These are phyloP conservation scores for Cylindrotheca closterium DNA, from an alignment of 108 stramenopile genomes.

Conservation along the genomic window DNA sequence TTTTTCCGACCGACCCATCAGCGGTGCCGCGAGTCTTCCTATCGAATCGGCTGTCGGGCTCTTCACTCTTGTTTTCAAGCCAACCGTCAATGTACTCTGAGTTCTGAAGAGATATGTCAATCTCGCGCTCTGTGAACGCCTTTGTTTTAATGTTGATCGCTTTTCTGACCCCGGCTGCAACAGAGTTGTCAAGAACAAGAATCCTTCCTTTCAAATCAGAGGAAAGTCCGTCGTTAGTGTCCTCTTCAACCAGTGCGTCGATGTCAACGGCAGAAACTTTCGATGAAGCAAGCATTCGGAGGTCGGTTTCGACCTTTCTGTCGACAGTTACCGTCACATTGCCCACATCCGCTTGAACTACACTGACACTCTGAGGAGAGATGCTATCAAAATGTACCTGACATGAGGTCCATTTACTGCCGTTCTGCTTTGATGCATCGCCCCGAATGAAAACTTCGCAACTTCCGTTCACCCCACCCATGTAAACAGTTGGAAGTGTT, in stretches of 20 bases:
- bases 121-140: constrained; percentile 14
- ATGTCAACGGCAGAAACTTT: constrained; percentile 14
- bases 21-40: constrained; percentile 35
- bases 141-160: constrained; percentile 9
- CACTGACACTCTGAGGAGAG: constrained; percentile 66
- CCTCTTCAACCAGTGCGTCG: constrained; percentile 38
- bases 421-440: neutral
- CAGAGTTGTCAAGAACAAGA: constrained; percentile 11
- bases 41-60: constrained; percentile 90
- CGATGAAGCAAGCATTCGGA: constrained; percentile 50
- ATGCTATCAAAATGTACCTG: constrained; percentile 80
- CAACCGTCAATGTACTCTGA: constrained; percentile 59
- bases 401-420: constrained; percentile 26
- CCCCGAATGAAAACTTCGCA: constrained; percentile 55
- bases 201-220: constrained; percentile 7
- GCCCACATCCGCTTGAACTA: constrained; percentile 50
- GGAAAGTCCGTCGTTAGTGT: constrained; percentile 34
- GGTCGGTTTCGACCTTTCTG: constrained; percentile 82
- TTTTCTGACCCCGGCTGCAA: neutral
- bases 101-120: constrained; percentile 12
- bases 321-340: constrained; percentile 65
- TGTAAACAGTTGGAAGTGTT: constrained; percentile 47
- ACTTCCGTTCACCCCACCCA: constrained; percentile 88
- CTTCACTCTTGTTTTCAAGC: constrained; percentile 76
- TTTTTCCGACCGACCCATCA: constrained; percentile 54